These are phyloP conservation scores for Candida lessepsii DNA, from an alignment of 805 yeast genomes.

Conservation along the genomic window DNA sequence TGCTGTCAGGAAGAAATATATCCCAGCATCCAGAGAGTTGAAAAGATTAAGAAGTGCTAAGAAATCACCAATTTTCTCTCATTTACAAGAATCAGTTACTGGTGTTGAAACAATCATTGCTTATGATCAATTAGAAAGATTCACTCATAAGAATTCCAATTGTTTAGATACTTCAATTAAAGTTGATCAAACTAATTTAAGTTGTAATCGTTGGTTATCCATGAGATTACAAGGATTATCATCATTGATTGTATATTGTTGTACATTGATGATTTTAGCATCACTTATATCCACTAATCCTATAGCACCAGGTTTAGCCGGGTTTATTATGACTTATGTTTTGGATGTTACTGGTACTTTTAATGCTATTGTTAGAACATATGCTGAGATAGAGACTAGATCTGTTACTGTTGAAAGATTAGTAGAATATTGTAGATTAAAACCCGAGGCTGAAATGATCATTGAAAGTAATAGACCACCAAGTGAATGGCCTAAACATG, in stretches of 20 bases:
- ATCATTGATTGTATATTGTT: constrained; percentile 28
- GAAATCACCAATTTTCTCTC: constrained; percentile 34
- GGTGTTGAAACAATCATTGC: constrained; percentile 39
- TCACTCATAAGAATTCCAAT: constrained; percentile 21
- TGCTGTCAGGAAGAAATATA: constrained; percentile 28
- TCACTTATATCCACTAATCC: constrained; percentile 23
- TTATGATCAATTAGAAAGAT: constrained; percentile 29
- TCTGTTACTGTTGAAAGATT: constrained; percentile 37
- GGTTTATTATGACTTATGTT: constrained; percentile 38
- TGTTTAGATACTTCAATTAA: constrained; percentile 26
- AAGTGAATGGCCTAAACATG: constrained; percentile 68
- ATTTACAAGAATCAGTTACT: constrained; percentile 35
- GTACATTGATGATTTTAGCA: constrained; percentile 27
- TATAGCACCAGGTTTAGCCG: constrained; percentile 34
- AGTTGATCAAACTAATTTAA: constrained; percentile 22
- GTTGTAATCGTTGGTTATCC: constrained; percentile 35
- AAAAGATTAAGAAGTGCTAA: constrained; percentile 31
- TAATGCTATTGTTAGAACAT: constrained; percentile 30
- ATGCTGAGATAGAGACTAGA: constrained; percentile 36
- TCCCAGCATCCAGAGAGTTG: constrained; percentile 36
- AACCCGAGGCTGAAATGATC: constrained; percentile 46
- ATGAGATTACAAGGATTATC: constrained; percentile 38
- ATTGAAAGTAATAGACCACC: constrained; percentile 37
- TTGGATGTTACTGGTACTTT: constrained; percentile 30
- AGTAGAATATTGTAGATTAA: constrained; percentile 35